Percentiles rank a stretch among this genome's conserved stretches.
Evolutionary conservation across 257 asterid species (phyloP).

Genomic region (Echites panduratus): DNA sequence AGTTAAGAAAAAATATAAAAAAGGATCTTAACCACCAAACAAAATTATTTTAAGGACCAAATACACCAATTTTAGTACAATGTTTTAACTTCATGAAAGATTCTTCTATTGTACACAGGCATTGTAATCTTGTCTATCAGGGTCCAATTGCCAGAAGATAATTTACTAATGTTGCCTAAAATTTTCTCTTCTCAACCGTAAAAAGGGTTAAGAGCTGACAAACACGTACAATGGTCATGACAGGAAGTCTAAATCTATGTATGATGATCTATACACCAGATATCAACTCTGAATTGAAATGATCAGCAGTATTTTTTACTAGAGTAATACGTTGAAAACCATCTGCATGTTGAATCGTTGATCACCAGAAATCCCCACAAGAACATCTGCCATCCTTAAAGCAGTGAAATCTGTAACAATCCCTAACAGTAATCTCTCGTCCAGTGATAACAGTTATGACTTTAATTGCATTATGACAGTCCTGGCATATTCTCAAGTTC

Average conservation of each 20-base stretch:
- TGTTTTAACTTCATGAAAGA: neutral
- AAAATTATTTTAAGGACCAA: no score
- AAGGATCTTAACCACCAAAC: no score
- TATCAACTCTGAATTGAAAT: neutral
- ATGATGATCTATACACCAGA: neutral
- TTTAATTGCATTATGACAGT: constrained; percentile 60
- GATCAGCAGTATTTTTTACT: neutral
- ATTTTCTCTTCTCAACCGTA: neutral
- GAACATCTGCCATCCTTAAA: constrained; percentile 57
- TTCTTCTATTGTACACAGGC: neutral
- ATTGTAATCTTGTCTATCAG: no score
- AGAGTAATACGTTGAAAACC: neutral
- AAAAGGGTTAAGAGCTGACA: neutral
- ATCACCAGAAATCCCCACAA: constrained; percentile 66
- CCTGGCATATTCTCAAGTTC: constrained; percentile 70
- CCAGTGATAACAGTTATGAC: constrained; percentile 39
- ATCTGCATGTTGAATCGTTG: neutral
- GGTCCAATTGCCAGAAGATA: neutral
- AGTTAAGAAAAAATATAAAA: no score
- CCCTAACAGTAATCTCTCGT: constrained; percentile 62
- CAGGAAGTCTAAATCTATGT: neutral
- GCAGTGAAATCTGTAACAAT: constrained; percentile 66
- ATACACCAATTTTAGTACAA: no score
- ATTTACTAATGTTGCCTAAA: neutral
- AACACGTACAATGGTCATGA: neutral